A percentile compares a stretch with the other conserved stretches of the same genome.
phyloP scores from a whole-genome alignment of 2,329 filamentous ascomycete genomes.

The Elsinoe batatas region DNA sequence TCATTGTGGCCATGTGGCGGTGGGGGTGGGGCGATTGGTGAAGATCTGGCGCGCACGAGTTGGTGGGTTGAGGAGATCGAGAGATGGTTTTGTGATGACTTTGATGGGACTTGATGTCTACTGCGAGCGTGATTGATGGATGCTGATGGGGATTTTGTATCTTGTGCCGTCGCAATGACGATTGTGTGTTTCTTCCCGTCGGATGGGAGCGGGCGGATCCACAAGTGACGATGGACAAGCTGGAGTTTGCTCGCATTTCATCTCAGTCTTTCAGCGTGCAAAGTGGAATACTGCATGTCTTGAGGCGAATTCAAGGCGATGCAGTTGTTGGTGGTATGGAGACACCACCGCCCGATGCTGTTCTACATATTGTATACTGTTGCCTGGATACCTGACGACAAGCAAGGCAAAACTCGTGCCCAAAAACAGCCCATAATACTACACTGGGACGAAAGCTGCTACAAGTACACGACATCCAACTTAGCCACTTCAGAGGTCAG shows the following conservation, averaged over 20 bases:
- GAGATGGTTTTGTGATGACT: neutral
- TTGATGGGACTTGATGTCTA: neutral
- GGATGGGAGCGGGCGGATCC: slow-evolving; percentile 3
- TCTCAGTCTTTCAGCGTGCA: no score
- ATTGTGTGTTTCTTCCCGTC: neutral
- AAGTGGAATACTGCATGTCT: neutral
- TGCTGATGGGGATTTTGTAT: neutral
- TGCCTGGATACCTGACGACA: neutral
- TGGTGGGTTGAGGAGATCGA: no score
- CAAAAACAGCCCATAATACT: no score
- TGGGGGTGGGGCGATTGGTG: neutral
- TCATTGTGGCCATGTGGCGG: slow-evolving; percentile 11
- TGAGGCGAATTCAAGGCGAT: neutral
- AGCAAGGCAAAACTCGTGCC: neutral
- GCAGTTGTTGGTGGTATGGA: neutral
- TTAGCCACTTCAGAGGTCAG: neutral
- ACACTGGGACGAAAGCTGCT: no score
- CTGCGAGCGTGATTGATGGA: neutral
- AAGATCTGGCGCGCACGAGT: no score
- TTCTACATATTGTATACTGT: neutral
- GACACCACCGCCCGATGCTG: neutral
- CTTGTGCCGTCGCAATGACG: slow-evolving; percentile 4
- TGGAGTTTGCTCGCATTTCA: neutral
- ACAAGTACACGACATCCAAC: neutral
- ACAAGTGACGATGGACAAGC: neutral